Base-by-base conservation (phyloP, 257 asterid genomes). In the Scutellaria baicalensis region DNA sequence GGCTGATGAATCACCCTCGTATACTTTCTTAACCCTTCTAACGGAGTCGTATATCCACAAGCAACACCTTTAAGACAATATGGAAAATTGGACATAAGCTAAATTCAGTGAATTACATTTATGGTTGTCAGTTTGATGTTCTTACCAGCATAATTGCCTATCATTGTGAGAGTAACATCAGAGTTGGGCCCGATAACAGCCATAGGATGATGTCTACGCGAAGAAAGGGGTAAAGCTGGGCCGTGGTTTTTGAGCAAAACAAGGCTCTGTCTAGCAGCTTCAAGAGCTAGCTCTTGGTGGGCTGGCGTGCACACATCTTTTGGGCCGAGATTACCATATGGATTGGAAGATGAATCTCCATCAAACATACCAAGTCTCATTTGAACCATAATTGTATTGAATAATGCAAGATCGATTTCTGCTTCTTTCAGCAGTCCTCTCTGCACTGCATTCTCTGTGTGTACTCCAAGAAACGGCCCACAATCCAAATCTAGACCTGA, bases 341-440 rank as follows among this genome's bases (percentile, higher is more conserved):
- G 79, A 6, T 85, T 95, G 0, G 77, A 44, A 12, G 88, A 81
- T 31, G 89, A 88, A 63, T 89, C 95, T 1, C 95, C 97, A 39
- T 91, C 97, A 39, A 89, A 91, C 93, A 91, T 85, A 10, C 97
- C 97, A 0, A 91, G 85, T 69, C 96, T 84, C 87, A 91, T 85
- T 60, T 87, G 96, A 52, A 89, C 91, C 0, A 84, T 61, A 13
- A 89, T 40, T 8, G 95, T 87, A 44, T 91, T 89, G 35, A 48
- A 73, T 64, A 91, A 68, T 9, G 96, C 91, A 9, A 69, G 57
- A 59, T 84, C 75, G 7, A 89, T 76, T 4, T 86, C 89, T 20
- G 70, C 72, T 23, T 89, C 97, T n/a, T 82, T 82, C 0, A 91
- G 13, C 18, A 89, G 73, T 13, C 96, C 96, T 35, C 14, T 76